Evolutionary conservation across 1,139 yeast genomes (phyloP).

Genomic region (Kodamaea derodonti): DNA sequence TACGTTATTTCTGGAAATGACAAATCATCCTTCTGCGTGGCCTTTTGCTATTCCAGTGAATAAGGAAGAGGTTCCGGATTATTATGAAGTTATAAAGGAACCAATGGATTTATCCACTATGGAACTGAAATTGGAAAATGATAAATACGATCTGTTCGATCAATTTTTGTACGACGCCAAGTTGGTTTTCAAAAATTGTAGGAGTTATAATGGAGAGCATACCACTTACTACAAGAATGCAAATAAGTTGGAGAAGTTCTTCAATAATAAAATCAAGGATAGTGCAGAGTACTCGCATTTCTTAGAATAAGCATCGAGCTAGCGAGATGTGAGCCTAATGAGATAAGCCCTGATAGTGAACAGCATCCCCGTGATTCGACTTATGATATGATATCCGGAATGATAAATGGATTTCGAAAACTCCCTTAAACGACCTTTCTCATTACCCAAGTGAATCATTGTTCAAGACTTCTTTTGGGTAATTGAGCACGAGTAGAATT

Average conservation of each 20-base stretch:
- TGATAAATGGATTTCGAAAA: too few species aligned
- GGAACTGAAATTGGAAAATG: constrained; percentile 91
- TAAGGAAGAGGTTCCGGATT: constrained; percentile 92
- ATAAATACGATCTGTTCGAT: constrained; percentile 85
- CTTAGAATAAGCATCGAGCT: constrained; percentile 27
- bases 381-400: too few species aligned
- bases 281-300: constrained; percentile 63
- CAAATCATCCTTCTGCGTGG: constrained; percentile 98
- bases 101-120: constrained; percentile 98
- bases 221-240: constrained; percentile 92
- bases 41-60: constrained; percentile 94
- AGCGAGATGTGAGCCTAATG: too few species aligned
- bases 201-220: constrained; percentile 82
- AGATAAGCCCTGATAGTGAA: too few species aligned
- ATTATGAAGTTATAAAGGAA: constrained; percentile 92
- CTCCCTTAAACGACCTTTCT: too few species aligned
- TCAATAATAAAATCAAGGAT: constrained; percentile 77
- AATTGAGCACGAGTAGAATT: too few species aligned
- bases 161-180: constrained; percentile 87
- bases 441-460: too few species aligned
- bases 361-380: too few species aligned
- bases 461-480: too few species aligned
- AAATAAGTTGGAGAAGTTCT: constrained; percentile 83
- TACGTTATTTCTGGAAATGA: constrained; percentile 79
- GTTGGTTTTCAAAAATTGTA: constrained; percentile 83